phyloP scores from a whole-genome alignment of 148 eudicot species.

The Cornus kousa region DNA sequence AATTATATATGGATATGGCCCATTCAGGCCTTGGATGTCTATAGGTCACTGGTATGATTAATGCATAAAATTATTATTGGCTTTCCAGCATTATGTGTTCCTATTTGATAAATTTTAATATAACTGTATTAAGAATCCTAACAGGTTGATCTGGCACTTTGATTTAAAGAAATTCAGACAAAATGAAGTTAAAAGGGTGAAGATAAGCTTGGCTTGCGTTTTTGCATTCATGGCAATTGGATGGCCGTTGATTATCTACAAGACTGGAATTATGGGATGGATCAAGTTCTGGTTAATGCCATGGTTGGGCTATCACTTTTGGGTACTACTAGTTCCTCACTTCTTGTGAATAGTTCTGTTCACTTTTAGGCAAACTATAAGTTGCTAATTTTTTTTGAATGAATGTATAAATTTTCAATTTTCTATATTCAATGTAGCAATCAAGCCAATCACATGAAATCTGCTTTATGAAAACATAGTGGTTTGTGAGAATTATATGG shows the following conservation, averaged over 20 bases:
- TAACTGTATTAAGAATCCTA: slow-evolving; percentile 7
- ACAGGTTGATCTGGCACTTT: slow-evolving; percentile 77
- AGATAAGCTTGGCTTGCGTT: slow-evolving; percentile 87
- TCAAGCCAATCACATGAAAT: background rate
- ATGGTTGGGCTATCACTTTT: slow-evolving; percentile 97
- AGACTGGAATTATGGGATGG: slow-evolving; percentile 81
- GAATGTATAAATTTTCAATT: background rate
- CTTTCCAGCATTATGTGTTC: background rate
- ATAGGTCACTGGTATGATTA: slow-evolving; percentile 80
- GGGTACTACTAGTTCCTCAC: slow-evolving; percentile 49
- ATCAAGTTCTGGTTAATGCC: slow-evolving; percentile 97
- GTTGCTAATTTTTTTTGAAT: background rate
- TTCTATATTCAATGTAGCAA: background rate
- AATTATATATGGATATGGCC: slow-evolving; percentile 77
- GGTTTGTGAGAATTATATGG: background rate
- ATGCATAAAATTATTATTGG: background rate
- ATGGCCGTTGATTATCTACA: slow-evolving; percentile 84
- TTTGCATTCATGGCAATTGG: slow-evolving; percentile 77
- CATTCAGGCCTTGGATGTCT: slow-evolving; percentile 84
- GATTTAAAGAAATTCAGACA: slow-evolving; percentile 71
- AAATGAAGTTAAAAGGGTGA: slow-evolving; percentile 69
- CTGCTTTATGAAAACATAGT: background rate
- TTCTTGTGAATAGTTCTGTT: background rate
- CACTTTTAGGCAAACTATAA: background rate
- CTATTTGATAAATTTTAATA: background rate